Evolutionary conservation across 2,329 filamentous ascomycete species (phyloP), one percentile per base, ranked within the genome.

Genomic region (Fusarium pseudoanthophilum): DNA sequence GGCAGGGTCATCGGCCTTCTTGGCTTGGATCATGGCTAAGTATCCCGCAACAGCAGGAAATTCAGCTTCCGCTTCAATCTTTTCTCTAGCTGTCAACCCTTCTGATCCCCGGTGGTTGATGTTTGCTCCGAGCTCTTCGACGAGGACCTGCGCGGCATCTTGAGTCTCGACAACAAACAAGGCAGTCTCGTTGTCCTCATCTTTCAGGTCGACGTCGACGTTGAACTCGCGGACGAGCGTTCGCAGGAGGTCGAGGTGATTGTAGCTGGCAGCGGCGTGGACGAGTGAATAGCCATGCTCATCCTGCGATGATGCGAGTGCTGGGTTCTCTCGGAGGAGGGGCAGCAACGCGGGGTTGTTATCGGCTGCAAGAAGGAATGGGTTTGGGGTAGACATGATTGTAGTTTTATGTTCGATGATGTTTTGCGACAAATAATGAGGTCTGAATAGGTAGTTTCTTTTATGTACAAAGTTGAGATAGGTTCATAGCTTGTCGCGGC

Each of bases 151-250:
- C 26, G 95, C 95, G 48, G 94, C 92, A 8, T 93, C 91, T 55
- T 92, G 86, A 0, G 90, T 93, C 83, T 99, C 96, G 34, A 92
- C 91, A n/a, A 95, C 94, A 79, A 97, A 99, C 9, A 99, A 86
- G n/a, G 95, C 93, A 3, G 95, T 98, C 83, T 99, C 96, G 64
- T 91, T 90, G 80, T 99, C 96, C 81, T 97, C 94, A 80, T 99
- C 96, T 74, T 89, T 89, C 59, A 98, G 85, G 80, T 98, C 92
- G 53, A 95, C 89, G 68, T 95, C 86, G 30, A 95, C 95, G 18
- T 90, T 84, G 82, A 95, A 94, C 39, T 95, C 93, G 52, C 86
- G 86, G 34, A 97, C 87, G 11, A 99, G 88, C 1, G 90, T 83
- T 67, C 93, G 92, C 21, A 98, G 88, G 21, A 99, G 90, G 62